Percentiles rank a stretch among this genome's conserved stretches.
Evolutionary conservation across 208 protist genomes (phyloP).

Genomic region (Crithidia fasciculata): DNA sequence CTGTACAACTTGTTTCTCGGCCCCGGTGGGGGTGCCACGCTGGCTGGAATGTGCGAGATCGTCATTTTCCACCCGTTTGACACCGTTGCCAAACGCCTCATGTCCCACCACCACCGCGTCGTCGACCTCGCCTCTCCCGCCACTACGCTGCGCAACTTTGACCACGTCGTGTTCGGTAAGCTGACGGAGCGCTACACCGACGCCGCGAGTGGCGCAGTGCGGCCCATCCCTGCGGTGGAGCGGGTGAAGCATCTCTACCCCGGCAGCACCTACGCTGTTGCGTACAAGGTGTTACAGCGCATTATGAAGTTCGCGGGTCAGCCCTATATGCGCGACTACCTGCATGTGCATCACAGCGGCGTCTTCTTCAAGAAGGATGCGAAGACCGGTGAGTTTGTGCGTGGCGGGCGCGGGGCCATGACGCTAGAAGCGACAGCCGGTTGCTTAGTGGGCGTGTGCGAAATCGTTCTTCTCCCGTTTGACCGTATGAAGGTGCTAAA

Average conservation of each 20-base stretch:
- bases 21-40: constrained; percentile 60
- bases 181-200: constrained; percentile 38
- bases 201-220: constrained; percentile 6
- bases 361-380: constrained; percentile 41
- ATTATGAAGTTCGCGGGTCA: constrained; percentile 83
- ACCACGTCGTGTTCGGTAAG: constrained; percentile 52
- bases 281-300: constrained; percentile 84
- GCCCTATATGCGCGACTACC: constrained; percentile 73
- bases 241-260: constrained; percentile 75
- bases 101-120: constrained; percentile 64
- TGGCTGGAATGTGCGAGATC: constrained; percentile 77
- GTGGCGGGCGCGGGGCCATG: constrained; percentile 41
- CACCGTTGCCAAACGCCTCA: constrained; percentile 86
- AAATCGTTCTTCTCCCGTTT: constrained; percentile 77
- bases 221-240: constrained; percentile 38
- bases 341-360: constrained; percentile 43
- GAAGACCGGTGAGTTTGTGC: constrained; percentile 15
- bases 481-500: constrained; percentile 84
- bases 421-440: constrained; percentile 65
- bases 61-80: constrained; percentile 89
- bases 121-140: constrained; percentile 41
- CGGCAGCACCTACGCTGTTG: constrained; percentile 66
- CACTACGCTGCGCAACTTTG: constrained; percentile 35
- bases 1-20: constrained; percentile 46
- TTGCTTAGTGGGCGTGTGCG: constrained; percentile 54